Evolutionary conservation across 225 moss, liverwort and hornwort genomes (phyloP).

Genomic region (Bryoerythrophyllum caledonicum): DNA sequence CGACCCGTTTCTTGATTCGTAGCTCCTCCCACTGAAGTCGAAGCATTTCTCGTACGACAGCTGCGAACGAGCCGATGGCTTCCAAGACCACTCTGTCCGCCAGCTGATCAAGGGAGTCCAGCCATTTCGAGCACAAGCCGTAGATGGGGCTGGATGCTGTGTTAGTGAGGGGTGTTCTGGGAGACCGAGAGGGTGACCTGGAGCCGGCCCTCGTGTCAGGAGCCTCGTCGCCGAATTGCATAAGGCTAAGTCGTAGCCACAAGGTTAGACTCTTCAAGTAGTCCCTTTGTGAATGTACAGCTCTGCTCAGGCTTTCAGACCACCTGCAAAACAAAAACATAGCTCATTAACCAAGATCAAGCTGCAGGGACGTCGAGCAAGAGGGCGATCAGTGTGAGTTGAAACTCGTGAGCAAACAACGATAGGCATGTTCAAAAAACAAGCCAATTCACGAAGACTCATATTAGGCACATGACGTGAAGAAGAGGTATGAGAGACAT

Average conservation of each 20-base stretch:
- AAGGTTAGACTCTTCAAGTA: slow-evolving; percentile 62
- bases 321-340: slow-evolving; percentile 34
- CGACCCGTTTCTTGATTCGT: slow-evolving; percentile 61
- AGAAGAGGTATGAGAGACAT: neutral
- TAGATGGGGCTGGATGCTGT: slow-evolving; percentile 52
- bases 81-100: slow-evolving; percentile 62
- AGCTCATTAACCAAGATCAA: neutral
- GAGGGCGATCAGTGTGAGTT: too few species aligned
- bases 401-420: neutral
- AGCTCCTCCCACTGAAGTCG: slow-evolving; percentile 73
- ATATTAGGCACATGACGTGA: neutral
- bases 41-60: slow-evolving; percentile 65
- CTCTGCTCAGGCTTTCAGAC: slow-evolving; percentile 47
- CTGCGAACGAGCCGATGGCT: slow-evolving; percentile 62
- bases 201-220: slow-evolving; percentile 33
- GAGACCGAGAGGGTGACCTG: slow-evolving; percentile 49
- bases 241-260: slow-evolving; percentile 66
- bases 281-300: slow-evolving; percentile 57
- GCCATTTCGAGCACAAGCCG: slow-evolving; percentile 61
- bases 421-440: neutral
- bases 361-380: neutral
- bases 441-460: neutral
- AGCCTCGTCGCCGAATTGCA: slow-evolving; percentile 69
- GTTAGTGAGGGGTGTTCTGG: slow-evolving; percentile 34
- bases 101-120: slow-evolving; percentile 61